These are phyloP conservation scores for Termitomyces bulborhizus DNA, from an alignment of 768 basidiomycete species.

Conservation along the genomic window DNA sequence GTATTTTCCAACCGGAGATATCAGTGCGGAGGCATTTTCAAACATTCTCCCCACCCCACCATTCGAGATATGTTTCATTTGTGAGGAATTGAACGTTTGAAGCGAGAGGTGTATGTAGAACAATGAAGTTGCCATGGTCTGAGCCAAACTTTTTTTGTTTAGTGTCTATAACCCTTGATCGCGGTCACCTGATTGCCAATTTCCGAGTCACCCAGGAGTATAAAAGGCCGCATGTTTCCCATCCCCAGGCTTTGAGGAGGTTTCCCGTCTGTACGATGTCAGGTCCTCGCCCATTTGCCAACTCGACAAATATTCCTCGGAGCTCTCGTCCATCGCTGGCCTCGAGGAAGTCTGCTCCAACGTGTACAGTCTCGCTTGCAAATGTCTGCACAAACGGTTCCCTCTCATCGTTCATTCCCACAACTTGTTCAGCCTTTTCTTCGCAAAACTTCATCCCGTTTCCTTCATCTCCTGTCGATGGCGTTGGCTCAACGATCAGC, in stretches of 20 bases:
- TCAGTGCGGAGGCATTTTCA: background rate
- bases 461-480: slow-evolving; percentile 11
- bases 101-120: background rate
- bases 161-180: background rate
- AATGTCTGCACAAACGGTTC: slow-evolving; percentile 12
- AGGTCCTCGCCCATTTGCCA: slow-evolving; percentile 15
- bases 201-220: slow-evolving; percentile 1
- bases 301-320: slow-evolving; percentile 16
- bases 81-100: background rate
- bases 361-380: slow-evolving; percentile 17
- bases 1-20: background rate
- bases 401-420: slow-evolving; percentile 4
- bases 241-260: slow-evolving; percentile 10
- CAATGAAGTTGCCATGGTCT: background rate
- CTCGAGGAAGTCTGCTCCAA: slow-evolving; percentile 18
- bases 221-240: slow-evolving; percentile 14
- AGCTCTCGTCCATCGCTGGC: slow-evolving; percentile 10
- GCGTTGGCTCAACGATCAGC: slow-evolving; percentile 12
- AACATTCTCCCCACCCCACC: too few species aligned
- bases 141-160: background rate
- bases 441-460: slow-evolving; percentile 15
- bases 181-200: slow-evolving; percentile 14
- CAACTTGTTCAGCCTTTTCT: slow-evolving; percentile 1
- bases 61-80: background rate
- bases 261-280: slow-evolving; percentile 14